A percentile compares a stretch with the other conserved stretches of the same genome.
phyloP scores from a whole-genome alignment of 2,329 filamentous ascomycete genomes.

The Pochonia chlamydosporia region DNA sequence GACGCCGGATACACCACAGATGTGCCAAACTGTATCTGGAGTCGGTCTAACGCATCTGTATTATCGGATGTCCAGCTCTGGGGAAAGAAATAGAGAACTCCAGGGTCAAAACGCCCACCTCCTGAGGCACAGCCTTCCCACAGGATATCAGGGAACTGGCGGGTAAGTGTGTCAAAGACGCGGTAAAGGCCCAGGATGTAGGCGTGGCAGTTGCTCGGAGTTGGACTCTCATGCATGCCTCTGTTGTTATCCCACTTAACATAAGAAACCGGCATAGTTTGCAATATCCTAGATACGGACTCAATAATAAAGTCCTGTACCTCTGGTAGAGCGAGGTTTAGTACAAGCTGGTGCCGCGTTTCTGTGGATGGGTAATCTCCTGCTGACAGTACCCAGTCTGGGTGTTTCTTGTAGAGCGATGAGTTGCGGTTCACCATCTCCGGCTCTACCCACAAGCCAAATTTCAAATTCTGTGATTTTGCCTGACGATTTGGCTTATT shows the following conservation, averaged over 20 bases:
- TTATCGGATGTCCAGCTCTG: slow-evolving; percentile 63
- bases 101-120: slow-evolving; percentile 58
- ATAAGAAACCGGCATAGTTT: slow-evolving; percentile 48
- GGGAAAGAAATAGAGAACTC: slow-evolving; percentile 58
- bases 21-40: slow-evolving; percentile 60
- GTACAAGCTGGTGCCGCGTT: slow-evolving; percentile 52
- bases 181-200: slow-evolving; percentile 60
- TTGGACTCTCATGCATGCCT: slow-evolving; percentile 54
- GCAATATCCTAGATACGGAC: slow-evolving; percentile 47
- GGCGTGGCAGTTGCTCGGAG: slow-evolving; percentile 45
- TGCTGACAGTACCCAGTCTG: slow-evolving; percentile 57
- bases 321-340: slow-evolving; percentile 54
- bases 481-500: slow-evolving; percentile 36
- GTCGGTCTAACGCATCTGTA: slow-evolving; percentile 55
- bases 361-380: slow-evolving; percentile 50
- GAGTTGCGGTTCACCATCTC: slow-evolving; percentile 64
- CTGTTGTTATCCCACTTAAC: slow-evolving; percentile 67
- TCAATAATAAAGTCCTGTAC: slow-evolving; percentile 59
- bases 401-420: slow-evolving; percentile 53
- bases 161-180: slow-evolving; percentile 54
- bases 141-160: slow-evolving; percentile 53
- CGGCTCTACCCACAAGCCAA: slow-evolving; percentile 63
- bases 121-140: slow-evolving; percentile 64
- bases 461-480: slow-evolving; percentile 37
- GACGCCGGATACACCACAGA: slow-evolving; percentile 57